phyloP scores from a whole-genome alignment of 2,329 filamentous ascomycete genomes.

The Exserohilum rostratum region DNA sequence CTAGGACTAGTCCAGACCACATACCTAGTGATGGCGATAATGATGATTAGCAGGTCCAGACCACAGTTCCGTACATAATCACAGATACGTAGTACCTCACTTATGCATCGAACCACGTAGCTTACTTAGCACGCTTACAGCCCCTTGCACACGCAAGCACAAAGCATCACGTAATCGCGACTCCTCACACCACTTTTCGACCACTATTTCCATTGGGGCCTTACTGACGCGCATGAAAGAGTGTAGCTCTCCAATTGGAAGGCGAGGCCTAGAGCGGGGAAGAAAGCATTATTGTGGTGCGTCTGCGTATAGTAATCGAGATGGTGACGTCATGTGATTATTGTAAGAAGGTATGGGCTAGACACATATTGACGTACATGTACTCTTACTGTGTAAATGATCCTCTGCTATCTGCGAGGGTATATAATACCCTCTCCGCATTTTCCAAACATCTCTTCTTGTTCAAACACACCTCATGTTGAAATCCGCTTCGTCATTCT shows the following conservation, averaged over 20 bases:
- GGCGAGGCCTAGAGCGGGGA: background rate
- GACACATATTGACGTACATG: background rate
- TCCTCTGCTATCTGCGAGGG: too few species aligned
- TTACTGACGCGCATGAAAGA: background rate
- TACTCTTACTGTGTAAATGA: background rate
- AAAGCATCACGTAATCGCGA: slow-evolving; percentile 19
- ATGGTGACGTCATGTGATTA: slow-evolving; percentile 20
- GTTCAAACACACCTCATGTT: background rate
- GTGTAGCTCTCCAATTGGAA: background rate
- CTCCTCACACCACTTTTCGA: background rate
- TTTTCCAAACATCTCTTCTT: too few species aligned
- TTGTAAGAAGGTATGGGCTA: too few species aligned
- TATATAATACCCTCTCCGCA: too few species aligned
- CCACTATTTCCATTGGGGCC: too few species aligned
- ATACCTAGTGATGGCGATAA: background rate
- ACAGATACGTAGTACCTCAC: too few species aligned
- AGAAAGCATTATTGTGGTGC: slow-evolving; percentile 1
- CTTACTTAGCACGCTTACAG: slow-evolving; percentile 5
- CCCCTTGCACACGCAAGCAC: background rate
- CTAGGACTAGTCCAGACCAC: background rate
- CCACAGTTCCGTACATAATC: background rate
- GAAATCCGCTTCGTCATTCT: too few species aligned
- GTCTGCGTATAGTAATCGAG: slow-evolving; percentile 1
- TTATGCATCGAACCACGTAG: background rate
- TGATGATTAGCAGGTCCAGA: too few species aligned